A percentile compares a stretch with the other conserved stretches of the same genome.
Conservation (phyloP, 108 stramenopile species). For the Pseudonitzschia multiseries region DNA sequence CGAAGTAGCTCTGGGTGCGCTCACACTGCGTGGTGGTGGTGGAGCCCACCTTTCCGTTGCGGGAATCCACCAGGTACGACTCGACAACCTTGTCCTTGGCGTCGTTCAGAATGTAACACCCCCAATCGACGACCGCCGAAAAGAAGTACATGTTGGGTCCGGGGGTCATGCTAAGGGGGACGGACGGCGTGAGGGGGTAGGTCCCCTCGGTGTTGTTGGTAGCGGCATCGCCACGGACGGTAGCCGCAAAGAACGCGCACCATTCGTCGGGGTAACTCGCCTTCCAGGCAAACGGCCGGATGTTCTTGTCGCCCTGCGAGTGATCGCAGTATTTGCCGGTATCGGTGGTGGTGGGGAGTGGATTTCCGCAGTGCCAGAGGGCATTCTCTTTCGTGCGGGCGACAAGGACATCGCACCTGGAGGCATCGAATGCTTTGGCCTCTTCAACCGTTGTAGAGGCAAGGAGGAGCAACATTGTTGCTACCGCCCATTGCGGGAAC, state of each 20-base stretch:
- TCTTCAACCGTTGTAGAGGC: not conserved
- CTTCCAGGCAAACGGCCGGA: constrained; percentile 2
- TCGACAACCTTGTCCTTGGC: not conserved
- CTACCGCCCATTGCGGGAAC: not conserved
- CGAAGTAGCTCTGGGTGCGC: not conserved
- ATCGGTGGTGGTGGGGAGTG: not conserved
- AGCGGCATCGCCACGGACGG: not conserved
- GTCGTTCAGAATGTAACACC: constrained; percentile 2
- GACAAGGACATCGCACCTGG: constrained; percentile 2
- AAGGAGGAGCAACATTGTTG: not conserved
- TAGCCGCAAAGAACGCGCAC: not conserved
- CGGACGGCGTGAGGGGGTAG: not conserved
- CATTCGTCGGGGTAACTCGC: constrained; percentile 4
- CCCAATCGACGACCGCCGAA: constrained; percentile 1
- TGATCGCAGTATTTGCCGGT: constrained; percentile 5
- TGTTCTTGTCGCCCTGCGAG: not conserved
- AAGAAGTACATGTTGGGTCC: constrained; percentile 3
- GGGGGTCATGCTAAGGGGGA: not conserved
- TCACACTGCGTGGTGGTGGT: not conserved
- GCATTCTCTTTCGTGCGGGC: constrained; percentile 1
- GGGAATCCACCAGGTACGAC: constrained; percentile 5
- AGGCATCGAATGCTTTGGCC: not conserved
- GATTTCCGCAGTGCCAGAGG: constrained; percentile 10
- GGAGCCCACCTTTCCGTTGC: not conserved
- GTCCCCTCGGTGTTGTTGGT: not conserved